Base-by-base conservation (phyloP, 148 eudicot species). In the Arctostaphylos glauca region DNA sequence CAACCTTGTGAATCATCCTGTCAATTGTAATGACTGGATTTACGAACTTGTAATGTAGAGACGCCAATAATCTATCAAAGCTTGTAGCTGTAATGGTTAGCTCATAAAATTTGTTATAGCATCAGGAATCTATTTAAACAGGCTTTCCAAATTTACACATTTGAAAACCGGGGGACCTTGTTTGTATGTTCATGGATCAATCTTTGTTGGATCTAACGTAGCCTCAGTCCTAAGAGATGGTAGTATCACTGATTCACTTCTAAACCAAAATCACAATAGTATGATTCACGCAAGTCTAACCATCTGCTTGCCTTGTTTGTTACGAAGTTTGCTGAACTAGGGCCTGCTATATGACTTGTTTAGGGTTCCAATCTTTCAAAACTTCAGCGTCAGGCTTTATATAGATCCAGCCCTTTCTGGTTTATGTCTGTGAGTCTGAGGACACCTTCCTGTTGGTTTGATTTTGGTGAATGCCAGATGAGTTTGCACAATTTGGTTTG, bases 281-380 rank as follows among this genome's bases (percentile, higher is more conserved):
- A 54, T 23, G 44, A 76, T 76, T 76, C 79, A 15, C 44, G 18
- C n/a, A 46, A 79, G 81, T 21, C 60, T 21, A n/a, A 62, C 9
- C 9, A 7, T 18, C 48, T 16, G n/a, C 38, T 62, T 47, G n/a
- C 81, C 13, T 49, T 58, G 19, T 16, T n/a, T 78, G 52, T 58
- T 19, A 56, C 18, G 52, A 58, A 5, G 43, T 46, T 78, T 9
- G 5, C 52, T 5, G 18, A 43, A 78, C 52, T 44, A 18, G 31
- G 13, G 52, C 81, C 54, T 47, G 79, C 14, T 53, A 76, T 5
- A 18, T 54, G 47, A 54, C 23, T 56, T 16, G 44, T 48, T 15
- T 15, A 62, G 70, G 1, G 41, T 31, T 44, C 5, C 18, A 19
- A 9, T 58, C 38, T 44, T 9, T 10, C 43, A 10, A 52, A 75